phyloP scores from a whole-genome alignment of 73 alveolate species.

The Strombidium stylifer region DNA sequence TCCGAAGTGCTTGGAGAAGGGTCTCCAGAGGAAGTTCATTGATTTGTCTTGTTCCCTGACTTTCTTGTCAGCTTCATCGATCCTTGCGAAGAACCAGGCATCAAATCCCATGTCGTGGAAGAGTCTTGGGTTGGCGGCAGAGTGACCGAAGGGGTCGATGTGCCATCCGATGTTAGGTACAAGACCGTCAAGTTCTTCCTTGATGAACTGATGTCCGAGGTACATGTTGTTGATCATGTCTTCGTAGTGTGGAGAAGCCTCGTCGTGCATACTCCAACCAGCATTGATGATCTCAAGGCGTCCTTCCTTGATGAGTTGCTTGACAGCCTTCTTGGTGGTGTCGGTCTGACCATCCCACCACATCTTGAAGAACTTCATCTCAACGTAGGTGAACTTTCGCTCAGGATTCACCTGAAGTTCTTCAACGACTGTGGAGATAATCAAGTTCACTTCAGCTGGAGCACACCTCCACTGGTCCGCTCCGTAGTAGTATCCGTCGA shows the following conservation, averaged over 20 bases:
- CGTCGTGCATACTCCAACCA: slow-evolving; percentile 97
- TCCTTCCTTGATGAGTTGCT: slow-evolving; percentile 67
- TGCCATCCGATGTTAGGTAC: slow-evolving; percentile 94
- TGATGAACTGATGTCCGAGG: slow-evolving; percentile 83
- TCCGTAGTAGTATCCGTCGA: slow-evolving; percentile 78
- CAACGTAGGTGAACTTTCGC: slow-evolving; percentile 87
- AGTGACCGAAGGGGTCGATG: slow-evolving; percentile 97
- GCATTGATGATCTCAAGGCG: slow-evolving; percentile 83
- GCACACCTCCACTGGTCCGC: slow-evolving; percentile 21
- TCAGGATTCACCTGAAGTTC: slow-evolving; percentile 63
- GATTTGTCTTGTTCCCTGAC: slow-evolving; percentile 70
- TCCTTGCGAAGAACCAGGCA: slow-evolving; percentile 85
- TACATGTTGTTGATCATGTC: slow-evolving; percentile 82
- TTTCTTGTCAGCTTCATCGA: slow-evolving; percentile 81
- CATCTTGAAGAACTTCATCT: slow-evolving; percentile 80
- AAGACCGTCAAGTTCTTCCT: slow-evolving; percentile 79
- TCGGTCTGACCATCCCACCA: slow-evolving; percentile 86
- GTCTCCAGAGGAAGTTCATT: slow-evolving; percentile 86
- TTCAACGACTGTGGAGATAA: slow-evolving; percentile 47
- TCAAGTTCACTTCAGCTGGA: slow-evolving; percentile 50
- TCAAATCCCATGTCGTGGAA: slow-evolving; percentile 90
- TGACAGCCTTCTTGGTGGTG: slow-evolving; percentile 63
- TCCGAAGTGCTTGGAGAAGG: slow-evolving; percentile 47
- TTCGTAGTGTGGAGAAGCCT: slow-evolving; percentile 82
- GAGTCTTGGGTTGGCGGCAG: slow-evolving; percentile 82